phyloP scores from a whole-genome alignment of 1,139 yeast species.

The Yamadazyma triangularis region DNA sequence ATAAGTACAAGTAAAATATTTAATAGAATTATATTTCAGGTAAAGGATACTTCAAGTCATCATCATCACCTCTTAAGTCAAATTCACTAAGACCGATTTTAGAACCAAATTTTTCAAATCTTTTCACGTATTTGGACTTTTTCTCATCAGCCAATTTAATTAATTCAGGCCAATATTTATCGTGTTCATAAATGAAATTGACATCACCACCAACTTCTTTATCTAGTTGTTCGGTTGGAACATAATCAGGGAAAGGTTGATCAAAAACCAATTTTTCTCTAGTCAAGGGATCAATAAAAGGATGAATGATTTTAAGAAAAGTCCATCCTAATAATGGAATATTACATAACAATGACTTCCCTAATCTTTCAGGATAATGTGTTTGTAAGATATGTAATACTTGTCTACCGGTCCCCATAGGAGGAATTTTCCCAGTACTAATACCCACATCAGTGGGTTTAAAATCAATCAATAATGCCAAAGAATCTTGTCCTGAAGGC shows the following conservation, averaged over 20 bases:
- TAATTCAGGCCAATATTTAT: slow-evolving; percentile 75
- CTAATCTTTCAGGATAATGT: slow-evolving; percentile 93
- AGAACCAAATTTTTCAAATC: slow-evolving; percentile 66
- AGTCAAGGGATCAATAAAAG: slow-evolving; percentile 93
- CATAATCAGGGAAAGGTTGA: slow-evolving; percentile 80
- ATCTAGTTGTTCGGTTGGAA: slow-evolving; percentile 78
- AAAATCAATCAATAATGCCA: slow-evolving; percentile 86
- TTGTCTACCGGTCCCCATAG: slow-evolving; percentile 56
- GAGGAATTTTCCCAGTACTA: slow-evolving; percentile 39
- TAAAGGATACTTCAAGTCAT: slow-evolving; percentile 24
- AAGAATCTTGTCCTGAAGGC: slow-evolving; percentile 94
- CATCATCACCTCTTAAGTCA: slow-evolving; percentile 28
- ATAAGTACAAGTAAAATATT: too few species aligned
- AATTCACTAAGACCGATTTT: slow-evolving; percentile 67
- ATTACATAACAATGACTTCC: slow-evolving; percentile 84
- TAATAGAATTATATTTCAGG: too few species aligned
- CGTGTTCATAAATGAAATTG: slow-evolving; percentile 78
- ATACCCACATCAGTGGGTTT: slow-evolving; percentile 52
- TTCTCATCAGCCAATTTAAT: slow-evolving; percentile 53
- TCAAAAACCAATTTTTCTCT: slow-evolving; percentile 88
- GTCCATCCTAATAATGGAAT: slow-evolving; percentile 93
- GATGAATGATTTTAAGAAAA: slow-evolving; percentile 82
- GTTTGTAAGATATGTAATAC: slow-evolving; percentile 86
- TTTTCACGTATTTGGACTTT: slow-evolving; percentile 49
- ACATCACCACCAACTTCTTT: slow-evolving; percentile 78